Conservation (phyloP, 176 grass and related monocot genomes). For the Aechmea fasciata region DNA sequence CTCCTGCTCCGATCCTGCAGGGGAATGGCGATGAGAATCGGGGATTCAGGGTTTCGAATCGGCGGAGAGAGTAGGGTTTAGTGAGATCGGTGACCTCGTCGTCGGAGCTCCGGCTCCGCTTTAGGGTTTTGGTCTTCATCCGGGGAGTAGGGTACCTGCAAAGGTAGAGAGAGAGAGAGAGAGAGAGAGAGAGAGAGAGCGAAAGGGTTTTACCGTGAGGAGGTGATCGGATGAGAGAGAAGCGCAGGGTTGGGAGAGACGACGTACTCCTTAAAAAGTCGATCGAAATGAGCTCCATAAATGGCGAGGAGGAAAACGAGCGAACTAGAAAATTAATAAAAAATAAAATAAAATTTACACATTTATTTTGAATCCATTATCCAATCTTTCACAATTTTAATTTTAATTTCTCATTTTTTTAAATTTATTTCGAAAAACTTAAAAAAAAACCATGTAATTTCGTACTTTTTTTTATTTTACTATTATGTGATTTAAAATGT, state of each 20-base stretch:
- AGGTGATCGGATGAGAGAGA: neutral
- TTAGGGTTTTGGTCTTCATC: constrained; percentile 28
- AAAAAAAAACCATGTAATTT: no score
- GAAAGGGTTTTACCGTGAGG: neutral
- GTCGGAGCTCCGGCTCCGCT: constrained; percentile 17
- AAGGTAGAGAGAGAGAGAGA: constrained; percentile 13
- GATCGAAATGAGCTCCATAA: no score
- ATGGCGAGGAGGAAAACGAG: no score
- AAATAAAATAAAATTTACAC: no score
- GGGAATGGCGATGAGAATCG: neutral
- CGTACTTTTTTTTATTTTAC: no score
- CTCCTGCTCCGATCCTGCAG: constrained; percentile 25
- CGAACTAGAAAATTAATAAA: no score
- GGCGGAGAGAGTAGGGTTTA: neutral
- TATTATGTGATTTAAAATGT: no score
- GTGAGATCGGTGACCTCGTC: constrained; percentile 4
- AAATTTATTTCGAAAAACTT: no score
- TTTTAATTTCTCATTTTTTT: no score
- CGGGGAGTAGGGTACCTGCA: constrained; percentile 2
- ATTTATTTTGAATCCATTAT: no score
- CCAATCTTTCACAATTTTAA: no score
- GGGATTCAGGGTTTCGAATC: neutral
- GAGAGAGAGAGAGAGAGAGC: constrained; percentile 3
- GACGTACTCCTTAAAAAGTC: no score
- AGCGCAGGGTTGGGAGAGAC: neutral